Base-by-base conservation (phyloP, 306 rosid genomes). In the Parietaria judaica region DNA sequence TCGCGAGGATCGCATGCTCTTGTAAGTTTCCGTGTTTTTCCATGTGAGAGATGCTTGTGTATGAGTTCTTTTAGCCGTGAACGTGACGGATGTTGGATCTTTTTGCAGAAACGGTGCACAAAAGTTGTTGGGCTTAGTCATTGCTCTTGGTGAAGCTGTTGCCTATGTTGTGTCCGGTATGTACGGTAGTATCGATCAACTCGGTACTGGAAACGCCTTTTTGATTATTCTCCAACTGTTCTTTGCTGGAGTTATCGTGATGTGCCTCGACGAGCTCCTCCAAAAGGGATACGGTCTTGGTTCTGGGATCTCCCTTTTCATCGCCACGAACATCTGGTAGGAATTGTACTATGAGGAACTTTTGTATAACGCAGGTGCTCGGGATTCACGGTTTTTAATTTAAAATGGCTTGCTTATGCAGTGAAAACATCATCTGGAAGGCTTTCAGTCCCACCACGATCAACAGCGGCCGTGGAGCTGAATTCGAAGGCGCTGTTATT, bases 231-330 rank as follows among this genome's bases (percentile, higher is more conserved):
- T 84, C 51, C 99, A 86, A 79, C 95, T 92, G 36, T 88, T 87
- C 76, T 88, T 84, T 74, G 90, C 94, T 2, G 94, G 95, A 50
- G 78, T 86, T 39, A 87, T 88, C 69, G 96, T 92, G 62, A 92
- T 86, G 65, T 88, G 94, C 65, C 79, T 88, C 58, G 99, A 92
- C 67, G 99, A 92, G 63, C 99, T 92, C 57, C 99, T 92, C 60
- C 99, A 88, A 78, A 92, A 92, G 70, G 99, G 99, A 84, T 92
- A 92, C 75, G 99, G 96, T 76, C 80, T 92, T 16, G 96, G 99
- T 50, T 92, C 95, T 63, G 95, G 95, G 67, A 92, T 92, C 76
- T 92, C 99, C 45, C 94, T 92, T 3, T 92, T 92, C 78, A 92
- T 88, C 58, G 95, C 99, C 0, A 88, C 95, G 66, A 92, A 92